A percentile compares a stretch with the other conserved stretches of the same genome.
Conservation (phyloP, 805 yeast genomes). For the Saccharomycopsis sp. region DNA sequence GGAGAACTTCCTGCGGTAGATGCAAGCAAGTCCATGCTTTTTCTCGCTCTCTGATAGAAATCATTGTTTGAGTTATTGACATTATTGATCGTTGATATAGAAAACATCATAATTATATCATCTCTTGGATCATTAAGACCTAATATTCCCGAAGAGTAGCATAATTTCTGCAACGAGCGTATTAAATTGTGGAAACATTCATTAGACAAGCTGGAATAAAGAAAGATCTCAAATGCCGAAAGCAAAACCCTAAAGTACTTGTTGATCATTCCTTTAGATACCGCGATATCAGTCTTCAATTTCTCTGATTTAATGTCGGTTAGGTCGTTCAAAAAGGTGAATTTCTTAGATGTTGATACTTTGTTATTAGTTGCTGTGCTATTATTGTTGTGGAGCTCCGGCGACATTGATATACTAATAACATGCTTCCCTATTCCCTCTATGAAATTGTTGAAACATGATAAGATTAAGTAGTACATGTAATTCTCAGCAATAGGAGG, state of each 20-base stretch:
- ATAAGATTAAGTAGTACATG: slow-evolving; percentile 48
- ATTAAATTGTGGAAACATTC: slow-evolving; percentile 63
- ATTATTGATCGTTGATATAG: slow-evolving; percentile 39
- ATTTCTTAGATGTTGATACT: slow-evolving; percentile 1
- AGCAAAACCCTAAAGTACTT: slow-evolving; percentile 37
- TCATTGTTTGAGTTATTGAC: slow-evolving; percentile 29
- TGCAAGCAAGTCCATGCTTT: slow-evolving; percentile 1
- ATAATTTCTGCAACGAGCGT: slow-evolving; percentile 69
- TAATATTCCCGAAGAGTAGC: slow-evolving; percentile 79
- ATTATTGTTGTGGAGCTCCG: neutral
- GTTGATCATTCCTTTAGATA: slow-evolving; percentile 26
- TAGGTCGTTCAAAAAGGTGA: slow-evolving; percentile 24
- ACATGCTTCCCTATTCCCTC: slow-evolving; percentile 64
- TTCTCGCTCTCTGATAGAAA: slow-evolving; percentile 26
- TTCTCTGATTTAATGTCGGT: slow-evolving; percentile 9
- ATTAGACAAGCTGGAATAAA: slow-evolving; percentile 63
- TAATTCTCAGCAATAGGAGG: slow-evolving; percentile 65
- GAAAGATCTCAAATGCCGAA: slow-evolving; percentile 40
- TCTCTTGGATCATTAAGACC: slow-evolving; percentile 52
- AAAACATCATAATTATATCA: slow-evolving; percentile 42
- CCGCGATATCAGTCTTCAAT: slow-evolving; percentile 9
- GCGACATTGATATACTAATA: slow-evolving; percentile 20
- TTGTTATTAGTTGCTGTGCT: neutral
- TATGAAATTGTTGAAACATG: slow-evolving; percentile 46
- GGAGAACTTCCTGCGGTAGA: neutral